Base-by-base conservation (phyloP, 768 basidiomycete genomes). In the Termitomyces heimii region DNA sequence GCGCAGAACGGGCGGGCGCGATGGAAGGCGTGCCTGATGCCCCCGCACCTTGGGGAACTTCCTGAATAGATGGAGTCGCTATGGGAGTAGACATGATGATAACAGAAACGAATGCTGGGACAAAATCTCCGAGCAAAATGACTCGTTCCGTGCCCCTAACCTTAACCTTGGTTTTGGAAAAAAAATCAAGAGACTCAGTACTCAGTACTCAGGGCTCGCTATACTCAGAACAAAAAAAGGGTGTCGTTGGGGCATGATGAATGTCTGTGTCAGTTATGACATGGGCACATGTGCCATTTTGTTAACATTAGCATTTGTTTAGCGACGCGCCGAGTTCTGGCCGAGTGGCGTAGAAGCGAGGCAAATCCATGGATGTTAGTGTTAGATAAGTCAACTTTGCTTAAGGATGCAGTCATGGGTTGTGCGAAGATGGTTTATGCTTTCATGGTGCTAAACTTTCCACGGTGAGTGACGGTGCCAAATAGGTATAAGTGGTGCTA, bases 1-100 rank as follows among this genome's bases (percentile, higher is more conserved):
- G 75, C 5, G 76, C 63, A n/a, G 77, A 74, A 53, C 85, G 81
- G 31, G 84, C 71, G 2, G 86, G 85, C 1, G 80, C 81, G 28
- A 75, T 65, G 14, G 71, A 75, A 12, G 77, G 75, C 16, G 75
- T 72, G 37, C 67, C 60, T 29, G 75, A 65, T 61, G 71, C 75
- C 37, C 78, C 80, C 12, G 68, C 72, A 20, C 72, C 73, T 49
- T 75, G 75, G 34, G 73, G 71, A 52, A 74, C 63, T 28, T 71
- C 70, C 57, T 75, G 74, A 37, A 71, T 56, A 13, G 70, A 64
- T 5, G 71, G 65, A 14, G 71, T 66, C 5, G 66, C 56, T 20
- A 57, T 34, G 26, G 68, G 68, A 42, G 70, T 69, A 47, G 68
- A 59, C 69, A 74, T 72, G 50, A 61, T 54, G 20, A 14, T 34